Percentiles rank a stretch among this genome's conserved stretches.
Conservation (phyloP, 1,284 basidiomycete species). For the Ganoderma multipileum region DNA sequence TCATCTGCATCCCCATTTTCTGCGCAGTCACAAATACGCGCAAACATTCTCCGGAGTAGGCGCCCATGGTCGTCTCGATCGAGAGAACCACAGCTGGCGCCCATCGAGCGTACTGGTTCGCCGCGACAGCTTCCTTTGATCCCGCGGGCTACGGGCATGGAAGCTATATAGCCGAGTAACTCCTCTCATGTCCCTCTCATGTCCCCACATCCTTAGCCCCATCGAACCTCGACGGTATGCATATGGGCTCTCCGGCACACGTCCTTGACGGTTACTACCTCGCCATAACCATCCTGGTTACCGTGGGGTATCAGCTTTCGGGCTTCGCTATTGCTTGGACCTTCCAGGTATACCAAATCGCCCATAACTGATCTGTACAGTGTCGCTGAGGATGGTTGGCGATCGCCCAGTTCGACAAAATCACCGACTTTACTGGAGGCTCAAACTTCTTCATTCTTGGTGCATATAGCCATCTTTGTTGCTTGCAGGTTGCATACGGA, state of each 20-base stretch:
- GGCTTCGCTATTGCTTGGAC: constrained; percentile 78
- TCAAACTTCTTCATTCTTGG: constrained; percentile 75
- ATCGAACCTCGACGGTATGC: constrained; percentile 7
- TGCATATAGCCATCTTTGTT: constrained; percentile 26
- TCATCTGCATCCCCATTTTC: constrained; percentile 11
- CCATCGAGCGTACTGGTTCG: not conserved
- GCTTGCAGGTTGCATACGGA: not conserved
- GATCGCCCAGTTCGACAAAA: constrained; percentile 66
- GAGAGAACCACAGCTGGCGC: not conserved
- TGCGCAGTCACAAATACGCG: constrained; percentile 20
- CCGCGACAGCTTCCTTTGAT: not conserved
- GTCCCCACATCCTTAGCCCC: not conserved
- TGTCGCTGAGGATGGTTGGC: not conserved
- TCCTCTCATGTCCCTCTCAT: not conserved
- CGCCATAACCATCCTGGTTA: constrained; percentile 70
- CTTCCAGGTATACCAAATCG: constrained; percentile 45
- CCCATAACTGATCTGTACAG: not conserved
- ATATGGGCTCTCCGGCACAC: constrained; percentile 46
- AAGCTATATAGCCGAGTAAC: constrained; percentile 6
- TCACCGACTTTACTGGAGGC: constrained; percentile 73
- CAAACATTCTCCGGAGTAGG: not conserved
- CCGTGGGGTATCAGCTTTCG: constrained; percentile 66
- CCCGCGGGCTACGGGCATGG: not conserved
- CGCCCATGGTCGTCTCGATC: not conserved
- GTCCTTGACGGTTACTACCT: constrained; percentile 74